Conservation (phyloP, 495 filamentous ascomycete genomes). For the Corynascus novoguineensis region DNA sequence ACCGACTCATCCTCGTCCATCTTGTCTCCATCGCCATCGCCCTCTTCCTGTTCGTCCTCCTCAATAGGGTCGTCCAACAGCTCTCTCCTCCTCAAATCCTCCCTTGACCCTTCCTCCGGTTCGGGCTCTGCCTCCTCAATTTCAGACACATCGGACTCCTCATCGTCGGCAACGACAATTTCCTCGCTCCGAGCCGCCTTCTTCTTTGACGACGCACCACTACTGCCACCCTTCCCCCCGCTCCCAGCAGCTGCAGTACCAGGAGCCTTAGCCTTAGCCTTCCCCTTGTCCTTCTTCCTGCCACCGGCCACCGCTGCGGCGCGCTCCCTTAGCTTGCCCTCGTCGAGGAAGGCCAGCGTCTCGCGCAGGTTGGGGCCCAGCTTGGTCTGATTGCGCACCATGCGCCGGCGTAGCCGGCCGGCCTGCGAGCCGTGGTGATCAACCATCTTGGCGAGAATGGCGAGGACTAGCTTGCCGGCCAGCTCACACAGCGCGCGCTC, state of each 20-base stretch:
- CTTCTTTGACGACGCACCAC: constrained; percentile 6
- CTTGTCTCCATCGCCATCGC: constrained; percentile 21
- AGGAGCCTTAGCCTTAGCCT: too few species aligned
- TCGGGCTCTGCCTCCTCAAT: constrained; percentile 44
- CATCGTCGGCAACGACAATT: constrained; percentile 43
- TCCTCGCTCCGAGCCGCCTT: constrained; percentile 42
- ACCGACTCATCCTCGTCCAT: constrained; percentile 60
- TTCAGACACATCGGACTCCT: constrained; percentile 45
- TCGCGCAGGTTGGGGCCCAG: constrained; percentile 73
- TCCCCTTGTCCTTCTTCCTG: constrained; percentile 14
- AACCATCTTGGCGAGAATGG: constrained; percentile 65
- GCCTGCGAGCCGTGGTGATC: constrained; percentile 55
- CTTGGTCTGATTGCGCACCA: constrained; percentile 59
- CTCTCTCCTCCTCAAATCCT: constrained; percentile 57
- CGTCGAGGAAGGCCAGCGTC: constrained; percentile 68
- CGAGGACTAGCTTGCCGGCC: constrained; percentile 73
- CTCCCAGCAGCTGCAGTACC: background rate
- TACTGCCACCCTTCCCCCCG: background rate
- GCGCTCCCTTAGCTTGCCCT: constrained; percentile 41
- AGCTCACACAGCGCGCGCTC: constrained; percentile 82
- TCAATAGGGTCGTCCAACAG: constrained; percentile 49
- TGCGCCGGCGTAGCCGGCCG: constrained; percentile 56
- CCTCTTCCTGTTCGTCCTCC: constrained; percentile 41
- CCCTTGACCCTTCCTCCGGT: constrained; percentile 49
- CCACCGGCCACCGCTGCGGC: constrained; percentile 15